Base-by-base conservation (phyloP, 441 rosid species). In the Adansonia rubrostipa region DNA sequence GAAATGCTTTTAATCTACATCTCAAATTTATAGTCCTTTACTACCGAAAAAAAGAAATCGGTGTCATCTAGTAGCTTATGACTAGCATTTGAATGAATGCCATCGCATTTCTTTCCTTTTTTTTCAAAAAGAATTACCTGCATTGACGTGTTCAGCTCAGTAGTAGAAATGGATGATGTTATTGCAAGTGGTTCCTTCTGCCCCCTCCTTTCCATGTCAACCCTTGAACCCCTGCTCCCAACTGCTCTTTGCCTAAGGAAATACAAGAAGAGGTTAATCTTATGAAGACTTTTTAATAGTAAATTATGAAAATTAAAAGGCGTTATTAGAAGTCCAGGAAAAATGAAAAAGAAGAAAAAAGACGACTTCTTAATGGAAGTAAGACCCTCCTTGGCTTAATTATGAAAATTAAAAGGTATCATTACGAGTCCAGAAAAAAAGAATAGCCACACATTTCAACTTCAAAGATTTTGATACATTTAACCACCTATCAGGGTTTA, bases 161-260 rank as follows among this genome's bases (percentile, higher is more conserved):
- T 75, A 76, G 79, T 84, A 20, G 70, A 56, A 80, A 79, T 88
- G 71, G 82, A 77, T 13, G 80, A 71, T 75, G 82, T 74, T 60
- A 42, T 76, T 17, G 70, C 66, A 33, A 36, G 70, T 14, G 77
- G 77, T 45, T 88, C 90, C 53, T 85, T 87, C 65, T 86, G 82
- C 58, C 87, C 83, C 79, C 82, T 92, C 64, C 82, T 77, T 69
- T 79, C 85, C 73, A 74, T 50, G 66, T 83, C 83, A 82, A 64
- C 80, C 60, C 81, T 74, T 75, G 83, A 87, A 42, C 62, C 83
- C 86, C 81, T 83, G 76, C 82, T 79, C 24, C 82, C 85, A 10
- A 24, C 36, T 0, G 88, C 83, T 84, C 84, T 89, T 85, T 75
- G 92, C 77, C 95, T 91, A 70, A 1, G 14, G 79, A 77, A 77